Conservation (phyloP, 208 protist species). For the Novymonas esmeraldas region DNA sequence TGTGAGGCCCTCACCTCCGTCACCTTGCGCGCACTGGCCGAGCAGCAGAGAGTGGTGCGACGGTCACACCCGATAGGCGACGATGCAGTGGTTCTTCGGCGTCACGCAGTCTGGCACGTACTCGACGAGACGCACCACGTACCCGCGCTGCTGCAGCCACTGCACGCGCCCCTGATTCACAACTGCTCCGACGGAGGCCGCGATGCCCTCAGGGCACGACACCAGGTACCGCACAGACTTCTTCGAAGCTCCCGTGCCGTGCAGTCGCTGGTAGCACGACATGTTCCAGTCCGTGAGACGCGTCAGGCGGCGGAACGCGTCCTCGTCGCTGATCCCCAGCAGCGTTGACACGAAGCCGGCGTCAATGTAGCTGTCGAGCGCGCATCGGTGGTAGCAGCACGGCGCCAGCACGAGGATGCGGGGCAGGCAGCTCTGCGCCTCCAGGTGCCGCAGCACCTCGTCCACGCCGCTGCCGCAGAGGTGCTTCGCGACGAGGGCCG, state of each 20-base stretch:
- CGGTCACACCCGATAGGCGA: slow-evolving; percentile 29
- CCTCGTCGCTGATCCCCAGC: slow-evolving; percentile 35
- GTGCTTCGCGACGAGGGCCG: slow-evolving; percentile 78
- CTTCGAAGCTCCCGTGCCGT: slow-evolving; percentile 10
- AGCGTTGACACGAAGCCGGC: slow-evolving; percentile 38
- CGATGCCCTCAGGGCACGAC: slow-evolving; percentile 52
- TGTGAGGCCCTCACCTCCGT: too few relatives aligned
- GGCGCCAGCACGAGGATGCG: slow-evolving; percentile 71
- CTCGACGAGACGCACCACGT: slow-evolving; percentile 43
- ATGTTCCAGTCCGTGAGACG: slow-evolving; percentile 76
- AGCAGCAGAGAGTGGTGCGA: too few relatives aligned
- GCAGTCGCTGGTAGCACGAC: slow-evolving; percentile 48
- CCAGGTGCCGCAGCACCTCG: slow-evolving; percentile 62
- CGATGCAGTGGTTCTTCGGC: slow-evolving; percentile 82
- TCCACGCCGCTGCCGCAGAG: slow-evolving; percentile 83
- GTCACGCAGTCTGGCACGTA: slow-evolving; percentile 81
- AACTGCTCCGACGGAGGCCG: slow-evolving; percentile 47
- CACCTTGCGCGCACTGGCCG: too few relatives aligned
- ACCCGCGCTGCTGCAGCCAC: slow-evolving; percentile 59
- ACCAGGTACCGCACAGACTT: slow-evolving; percentile 45
- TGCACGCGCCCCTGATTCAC: slow-evolving; percentile 72
- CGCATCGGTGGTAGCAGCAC: slow-evolving; percentile 80
- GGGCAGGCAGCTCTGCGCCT: slow-evolving; percentile 50
- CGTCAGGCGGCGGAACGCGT: slow-evolving; percentile 40
- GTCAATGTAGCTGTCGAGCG: slow-evolving; percentile 62